These are phyloP conservation scores for Gamarada debralockiae DNA, from an alignment of 495 filamentous ascomycete species.

Conservation along the genomic window DNA sequence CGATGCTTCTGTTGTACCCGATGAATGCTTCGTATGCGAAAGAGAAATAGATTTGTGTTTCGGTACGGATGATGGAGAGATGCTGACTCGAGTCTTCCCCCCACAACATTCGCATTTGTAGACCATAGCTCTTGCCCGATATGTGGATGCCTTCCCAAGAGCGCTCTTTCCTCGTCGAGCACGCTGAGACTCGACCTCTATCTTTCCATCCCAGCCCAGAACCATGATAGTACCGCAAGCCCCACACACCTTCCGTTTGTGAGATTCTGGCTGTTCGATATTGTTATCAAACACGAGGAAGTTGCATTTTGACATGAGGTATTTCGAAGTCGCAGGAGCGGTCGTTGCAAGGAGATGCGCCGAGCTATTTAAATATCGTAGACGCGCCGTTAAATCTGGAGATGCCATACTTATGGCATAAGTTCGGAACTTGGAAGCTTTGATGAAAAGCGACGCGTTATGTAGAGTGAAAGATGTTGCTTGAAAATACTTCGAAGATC, in stretches of 20 bases:
- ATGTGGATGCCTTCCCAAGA: neutral
- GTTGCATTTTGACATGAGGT: constrained; percentile 42
- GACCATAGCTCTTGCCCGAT: constrained; percentile 14
- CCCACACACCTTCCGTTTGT: constrained; percentile 43
- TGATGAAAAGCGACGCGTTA: constrained; percentile 5
- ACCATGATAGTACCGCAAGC: constrained; percentile 51
- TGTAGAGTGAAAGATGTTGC: neutral
- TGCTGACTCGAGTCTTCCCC: constrained; percentile 33
- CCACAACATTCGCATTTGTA: constrained; percentile 42
- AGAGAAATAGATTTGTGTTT: neutral
- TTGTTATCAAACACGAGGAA: constrained; percentile 38
- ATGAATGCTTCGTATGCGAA: neutral
- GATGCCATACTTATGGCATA: constrained; percentile 11
- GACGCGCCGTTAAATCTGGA: constrained; percentile 23
- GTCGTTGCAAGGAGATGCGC: constrained; percentile 42
- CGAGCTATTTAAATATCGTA: constrained; percentile 39
- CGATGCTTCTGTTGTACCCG: too few species aligned
- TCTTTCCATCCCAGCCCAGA: constrained; percentile 30
- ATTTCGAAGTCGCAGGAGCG: constrained; percentile 44
- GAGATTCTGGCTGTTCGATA: constrained; percentile 34
- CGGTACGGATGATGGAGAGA: constrained; percentile 16
- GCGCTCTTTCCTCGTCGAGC: neutral
- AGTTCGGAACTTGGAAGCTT: neutral
- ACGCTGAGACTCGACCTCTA: constrained; percentile 30
- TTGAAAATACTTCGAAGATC: neutral